phyloP scores from a whole-genome alignment of 352 stramenopile genomes.

The Plasmopara muralis region DNA sequence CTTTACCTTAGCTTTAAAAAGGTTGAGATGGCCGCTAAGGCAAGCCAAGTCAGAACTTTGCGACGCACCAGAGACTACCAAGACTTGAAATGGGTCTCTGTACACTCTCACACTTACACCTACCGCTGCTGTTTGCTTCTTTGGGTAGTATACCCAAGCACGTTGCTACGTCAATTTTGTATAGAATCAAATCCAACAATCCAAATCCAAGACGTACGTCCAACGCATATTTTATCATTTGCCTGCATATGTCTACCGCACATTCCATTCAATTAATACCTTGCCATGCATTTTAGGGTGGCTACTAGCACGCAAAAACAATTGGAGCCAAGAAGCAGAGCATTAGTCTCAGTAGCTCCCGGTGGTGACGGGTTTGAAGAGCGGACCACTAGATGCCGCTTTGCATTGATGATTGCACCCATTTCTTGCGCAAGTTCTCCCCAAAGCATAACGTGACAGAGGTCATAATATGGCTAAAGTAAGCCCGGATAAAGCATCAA shows the following conservation, averaged over 20 bases:
- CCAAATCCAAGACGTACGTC: too few relatives aligned
- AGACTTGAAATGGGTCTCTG: too few relatives aligned
- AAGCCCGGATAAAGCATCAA: conserved; percentile 76
- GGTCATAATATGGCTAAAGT: conserved; percentile 95
- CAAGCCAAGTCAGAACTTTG: too few relatives aligned
- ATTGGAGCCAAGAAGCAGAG: conserved; percentile 93
- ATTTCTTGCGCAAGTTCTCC: conserved; percentile 92
- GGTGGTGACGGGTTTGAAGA: conserved; percentile 93
- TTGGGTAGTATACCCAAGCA: conserved; percentile 3
- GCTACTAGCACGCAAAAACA: conserved; percentile 82
- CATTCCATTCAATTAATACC: conserved; percentile 78
- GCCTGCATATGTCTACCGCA: conserved; percentile 18
- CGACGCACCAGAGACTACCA: too few relatives aligned
- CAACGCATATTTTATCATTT: not conserved
- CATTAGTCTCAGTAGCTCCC: conserved; percentile 91
- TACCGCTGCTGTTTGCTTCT: too few relatives aligned
- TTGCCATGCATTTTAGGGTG: conserved; percentile 73
- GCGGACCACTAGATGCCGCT: conserved; percentile 80
- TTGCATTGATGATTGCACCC: conserved; percentile 62
- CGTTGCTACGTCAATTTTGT: conserved; percentile 17
- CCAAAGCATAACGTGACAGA: conserved; percentile 93
- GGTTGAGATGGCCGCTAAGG: too few relatives aligned
- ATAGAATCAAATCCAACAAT: conserved; percentile 1
- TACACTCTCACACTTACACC: too few relatives aligned
- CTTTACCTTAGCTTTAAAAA: too few relatives aligned